Percentiles rank a stretch among this genome's conserved stretches.
phyloP scores from a whole-genome alignment of 2,329 filamentous ascomycete genomes.

The Aureobasidium sp. region DNA sequence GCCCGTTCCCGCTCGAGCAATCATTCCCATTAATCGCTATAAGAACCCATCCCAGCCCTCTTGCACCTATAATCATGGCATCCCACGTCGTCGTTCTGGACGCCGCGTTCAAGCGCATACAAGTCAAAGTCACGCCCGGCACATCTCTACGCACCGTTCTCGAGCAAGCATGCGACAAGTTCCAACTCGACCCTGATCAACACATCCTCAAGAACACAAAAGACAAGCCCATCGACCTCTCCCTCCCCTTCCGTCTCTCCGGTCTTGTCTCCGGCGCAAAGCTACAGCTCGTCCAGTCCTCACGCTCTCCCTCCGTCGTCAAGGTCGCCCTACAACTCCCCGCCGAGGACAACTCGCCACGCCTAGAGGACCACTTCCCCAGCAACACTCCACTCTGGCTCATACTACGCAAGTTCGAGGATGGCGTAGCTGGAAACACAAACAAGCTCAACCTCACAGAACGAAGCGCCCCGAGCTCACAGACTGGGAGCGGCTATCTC shows the following conservation, averaged over 20 bases:
- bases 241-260: slow-evolving; percentile 73
- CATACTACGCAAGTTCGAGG: slow-evolving; percentile 83
- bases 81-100: slow-evolving; percentile 85
- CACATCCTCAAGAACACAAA: slow-evolving; percentile 81
- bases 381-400: slow-evolving; percentile 87
- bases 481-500: slow-evolving; percentile 60
- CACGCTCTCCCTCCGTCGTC: slow-evolving; percentile 76
- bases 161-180: slow-evolving; percentile 78
- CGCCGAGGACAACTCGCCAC: slow-evolving; percentile 58
- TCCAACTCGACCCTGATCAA: slow-evolving; percentile 63
- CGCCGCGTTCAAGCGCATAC: slow-evolving; percentile 66
- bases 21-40: background rate
- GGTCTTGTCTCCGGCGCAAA: slow-evolving; percentile 81
- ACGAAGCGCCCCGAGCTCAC: slow-evolving; percentile 62
- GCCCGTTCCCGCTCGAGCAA: slow-evolving; percentile 15
- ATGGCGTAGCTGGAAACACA: slow-evolving; percentile 51
- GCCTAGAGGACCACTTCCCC: slow-evolving; percentile 77
- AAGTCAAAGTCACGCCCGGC: slow-evolving; percentile 73
- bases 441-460: slow-evolving; percentile 71
- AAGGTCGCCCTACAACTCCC: slow-evolving; percentile 85
- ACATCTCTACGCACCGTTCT: slow-evolving; percentile 81
- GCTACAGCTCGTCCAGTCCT: slow-evolving; percentile 81
- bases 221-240: slow-evolving; percentile 79
- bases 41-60: background rate
- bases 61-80: slow-evolving; percentile 52